Conservation (phyloP, 768 basidiomycete genomes). For the Coprinopsis marcescibilis region DNA sequence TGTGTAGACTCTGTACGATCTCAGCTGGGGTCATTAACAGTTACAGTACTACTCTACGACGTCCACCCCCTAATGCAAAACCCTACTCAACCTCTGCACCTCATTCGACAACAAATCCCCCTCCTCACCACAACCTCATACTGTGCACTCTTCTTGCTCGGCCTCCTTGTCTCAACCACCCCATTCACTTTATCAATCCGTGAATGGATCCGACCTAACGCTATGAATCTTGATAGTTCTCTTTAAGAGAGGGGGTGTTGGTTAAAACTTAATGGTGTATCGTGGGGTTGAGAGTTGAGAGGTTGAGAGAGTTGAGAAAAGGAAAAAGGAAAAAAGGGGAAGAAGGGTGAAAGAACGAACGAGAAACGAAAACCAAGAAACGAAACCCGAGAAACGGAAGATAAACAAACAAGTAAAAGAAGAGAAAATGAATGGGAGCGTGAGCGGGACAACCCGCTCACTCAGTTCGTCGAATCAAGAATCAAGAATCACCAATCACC, state of each 20-base stretch:
- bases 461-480: too few species aligned
- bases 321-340: too few species aligned
- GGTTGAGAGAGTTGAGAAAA: not conserved
- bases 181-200: constrained; percentile 95
- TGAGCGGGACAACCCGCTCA: too few species aligned
- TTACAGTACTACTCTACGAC: too few species aligned
- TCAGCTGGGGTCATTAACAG: too few species aligned
- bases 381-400: too few species aligned
- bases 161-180: constrained; percentile 85
- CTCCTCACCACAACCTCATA: constrained; percentile 93
- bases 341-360: too few species aligned
- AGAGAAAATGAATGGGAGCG: too few species aligned
- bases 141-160: constrained; percentile 64
- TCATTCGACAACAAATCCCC: constrained; percentile 82
- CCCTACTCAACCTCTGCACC: constrained; percentile 86
- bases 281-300: not conserved
- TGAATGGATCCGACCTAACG: constrained; percentile 76
- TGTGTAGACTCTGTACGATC: too few species aligned
- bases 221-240: constrained; percentile 90
- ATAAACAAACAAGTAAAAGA: too few species aligned
- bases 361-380: too few species aligned
- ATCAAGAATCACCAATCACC: too few species aligned
- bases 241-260: constrained; percentile 36
- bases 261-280: not conserved
- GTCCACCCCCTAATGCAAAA: constrained; percentile 59